Evolutionary conservation across 2,329 filamentous ascomycete species (phyloP).

Genomic region (Aspergillus awamori): DNA sequence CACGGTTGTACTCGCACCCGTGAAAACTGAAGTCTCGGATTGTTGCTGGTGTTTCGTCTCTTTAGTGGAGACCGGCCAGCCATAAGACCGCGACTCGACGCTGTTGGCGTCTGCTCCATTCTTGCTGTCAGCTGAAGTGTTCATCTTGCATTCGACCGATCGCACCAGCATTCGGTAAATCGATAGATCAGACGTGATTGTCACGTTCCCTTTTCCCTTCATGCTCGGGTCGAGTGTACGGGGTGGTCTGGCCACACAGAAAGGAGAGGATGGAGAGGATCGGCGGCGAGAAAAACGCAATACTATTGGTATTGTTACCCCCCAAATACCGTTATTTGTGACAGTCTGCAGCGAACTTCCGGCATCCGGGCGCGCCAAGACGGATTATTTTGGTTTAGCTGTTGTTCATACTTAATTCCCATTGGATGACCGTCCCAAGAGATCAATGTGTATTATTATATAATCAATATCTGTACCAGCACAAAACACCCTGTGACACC

Average conservation of each 20-base stretch:
- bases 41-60: not conserved
- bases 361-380: constrained; percentile 13
- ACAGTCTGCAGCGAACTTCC: constrained; percentile 9
- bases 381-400: not conserved
- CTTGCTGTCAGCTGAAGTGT: not conserved
- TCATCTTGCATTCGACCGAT: not conserved
- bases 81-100: not conserved
- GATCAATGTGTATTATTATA: not conserved
- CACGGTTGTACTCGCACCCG: not conserved
- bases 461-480: not conserved
- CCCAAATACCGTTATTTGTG: not conserved
- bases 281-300: not conserved
- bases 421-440: not conserved
- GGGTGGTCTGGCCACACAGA: not conserved
- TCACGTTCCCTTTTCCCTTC: too few relatives aligned
- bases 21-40: not conserved
- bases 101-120: not conserved
- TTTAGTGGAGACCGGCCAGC: too few relatives aligned
- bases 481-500: not conserved
- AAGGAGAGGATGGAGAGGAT: not conserved
- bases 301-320: not conserved
- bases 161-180: not conserved
- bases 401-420: too few relatives aligned
- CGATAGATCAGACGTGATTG: not conserved
- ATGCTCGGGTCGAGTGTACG: too few relatives aligned